Percentiles rank a stretch among this genome's conserved stretches.
phyloP scores from a whole-genome alignment of 2,329 filamentous ascomycete genomes.

The Fusarium papillatum region DNA sequence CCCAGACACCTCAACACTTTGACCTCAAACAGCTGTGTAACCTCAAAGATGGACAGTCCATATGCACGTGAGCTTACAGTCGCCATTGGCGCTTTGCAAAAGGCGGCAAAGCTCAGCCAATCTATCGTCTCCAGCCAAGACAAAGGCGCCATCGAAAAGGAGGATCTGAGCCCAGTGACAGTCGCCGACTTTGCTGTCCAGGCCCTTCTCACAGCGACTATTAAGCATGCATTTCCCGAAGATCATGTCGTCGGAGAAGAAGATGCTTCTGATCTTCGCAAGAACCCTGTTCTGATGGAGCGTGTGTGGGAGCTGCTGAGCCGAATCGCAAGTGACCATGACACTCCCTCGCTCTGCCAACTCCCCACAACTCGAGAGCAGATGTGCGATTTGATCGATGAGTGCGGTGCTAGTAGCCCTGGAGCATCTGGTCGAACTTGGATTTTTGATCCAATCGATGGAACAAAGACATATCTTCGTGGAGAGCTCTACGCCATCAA shows the following conservation, averaged over 20 bases:
- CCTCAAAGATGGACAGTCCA: conserved; percentile 55
- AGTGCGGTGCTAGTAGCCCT: conserved; percentile 59
- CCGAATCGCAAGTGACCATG: conserved; percentile 44
- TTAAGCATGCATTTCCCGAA: conserved; percentile 63
- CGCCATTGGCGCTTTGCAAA: conserved; percentile 57
- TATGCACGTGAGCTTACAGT: conserved; percentile 58
- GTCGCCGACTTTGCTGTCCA: conserved; percentile 72
- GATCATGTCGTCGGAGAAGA: conserved; percentile 70
- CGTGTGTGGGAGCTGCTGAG: conserved; percentile 63
- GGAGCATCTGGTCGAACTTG: conserved; percentile 59
- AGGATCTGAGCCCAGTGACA: conserved; percentile 69
- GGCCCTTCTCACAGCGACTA: conserved; percentile 64
- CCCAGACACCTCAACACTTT: conserved; percentile 17
- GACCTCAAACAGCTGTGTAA: background rate
- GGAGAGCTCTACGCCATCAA: conserved; percentile 71
- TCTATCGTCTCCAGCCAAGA: conserved; percentile 61
- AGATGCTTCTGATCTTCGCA: conserved; percentile 61
- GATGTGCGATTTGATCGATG: conserved; percentile 67
- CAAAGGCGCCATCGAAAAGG: conserved; percentile 66
- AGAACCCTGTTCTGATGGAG: conserved; percentile 56
- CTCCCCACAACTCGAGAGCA: conserved; percentile 56
- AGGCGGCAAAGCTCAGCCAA: conserved; percentile 64
- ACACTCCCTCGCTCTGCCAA: conserved; percentile 42
- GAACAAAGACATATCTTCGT: conserved; percentile 68
- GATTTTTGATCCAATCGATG: conserved; percentile 74